Evolutionary conservation across 2,329 filamentous ascomycete genomes (phyloP), one percentile per base, ranked within the genome.

Genomic region (Aspergillus sojae): DNA sequence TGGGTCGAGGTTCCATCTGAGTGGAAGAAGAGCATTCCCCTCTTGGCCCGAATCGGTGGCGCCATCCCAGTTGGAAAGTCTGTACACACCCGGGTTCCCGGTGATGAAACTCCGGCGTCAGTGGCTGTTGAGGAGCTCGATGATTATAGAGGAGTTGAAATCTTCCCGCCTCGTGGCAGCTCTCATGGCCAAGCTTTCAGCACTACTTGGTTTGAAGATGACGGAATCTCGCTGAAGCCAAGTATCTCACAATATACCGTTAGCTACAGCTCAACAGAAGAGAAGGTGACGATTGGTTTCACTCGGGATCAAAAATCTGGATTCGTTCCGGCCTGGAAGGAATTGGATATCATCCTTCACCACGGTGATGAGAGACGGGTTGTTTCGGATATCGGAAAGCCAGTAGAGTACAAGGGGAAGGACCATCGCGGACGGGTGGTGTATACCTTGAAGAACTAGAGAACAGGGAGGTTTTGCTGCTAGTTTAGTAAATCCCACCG

Each of bases 131-230:
- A 71, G 3, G 80, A 81, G 12, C 68, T 80, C 0, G 85, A 88
- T 62, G 84, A 88, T 65, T 87, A 84, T 66, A 79, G 86, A 7
- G 85, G 80, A 1, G 77, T 88, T 0, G 86, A 88, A 70, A 81
- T 88, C 26, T 88, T 87, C 71, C 86, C 86, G 3, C 81, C 84
- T 0, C 73, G 74, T 30, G 77, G 77, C 0, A 78, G 74, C 28
- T 80, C 76, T 2, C 72, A 78, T 45, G 80, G 74, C 0, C 73
- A 70, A 16, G 77, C 73, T 9, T 83, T 78, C 63, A 65, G 63
- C 19, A 80, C 75, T 16, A 80, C 75, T 0, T 88, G 85, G 85
- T 81, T 81, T 55, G 86, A 88, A 70, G 85, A 88, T 64, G 85
- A 88, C 72, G 85, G 85, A 0, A 80, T 87, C 32, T 82, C 84